phyloP scores from a whole-genome alignment of 257 asterid genomes.

The Solanum appendiculatum region DNA sequence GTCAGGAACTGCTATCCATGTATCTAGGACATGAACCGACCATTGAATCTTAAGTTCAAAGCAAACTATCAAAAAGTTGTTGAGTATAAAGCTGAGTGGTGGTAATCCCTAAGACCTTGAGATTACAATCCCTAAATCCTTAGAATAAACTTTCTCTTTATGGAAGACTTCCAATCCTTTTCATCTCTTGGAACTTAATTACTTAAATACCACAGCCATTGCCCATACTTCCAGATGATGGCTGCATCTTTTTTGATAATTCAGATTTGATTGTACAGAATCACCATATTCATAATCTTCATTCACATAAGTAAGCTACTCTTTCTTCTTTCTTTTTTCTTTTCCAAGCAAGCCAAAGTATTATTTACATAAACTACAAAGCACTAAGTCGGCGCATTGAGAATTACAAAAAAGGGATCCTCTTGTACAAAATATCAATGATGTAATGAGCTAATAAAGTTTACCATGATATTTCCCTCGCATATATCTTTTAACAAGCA shows the following conservation, averaged over 20 bases:
- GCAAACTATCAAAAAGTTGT: not conserved
- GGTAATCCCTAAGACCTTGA: not conserved
- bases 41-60: not conserved
- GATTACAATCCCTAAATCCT: not conserved
- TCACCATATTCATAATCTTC: not conserved
- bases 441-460: not conserved
- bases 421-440: not conserved
- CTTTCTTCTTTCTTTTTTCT: not conserved
- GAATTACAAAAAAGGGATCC: not conserved
- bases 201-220: not conserved
- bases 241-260: not conserved
- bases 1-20: not conserved
- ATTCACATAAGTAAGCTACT: not conserved
- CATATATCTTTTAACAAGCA: not conserved
- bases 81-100: not conserved
- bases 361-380: not conserved
- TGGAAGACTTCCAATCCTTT: not conserved
- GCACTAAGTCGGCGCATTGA: not conserved
- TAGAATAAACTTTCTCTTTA: not conserved
- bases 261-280: not conserved
- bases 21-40: not conserved
- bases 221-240: not conserved
- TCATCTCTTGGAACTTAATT: not conserved
- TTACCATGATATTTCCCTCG: not conserved
- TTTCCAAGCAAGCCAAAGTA: not conserved